Conservation (phyloP, 208 protist genomes). For the Leishmania turanica region DNA sequence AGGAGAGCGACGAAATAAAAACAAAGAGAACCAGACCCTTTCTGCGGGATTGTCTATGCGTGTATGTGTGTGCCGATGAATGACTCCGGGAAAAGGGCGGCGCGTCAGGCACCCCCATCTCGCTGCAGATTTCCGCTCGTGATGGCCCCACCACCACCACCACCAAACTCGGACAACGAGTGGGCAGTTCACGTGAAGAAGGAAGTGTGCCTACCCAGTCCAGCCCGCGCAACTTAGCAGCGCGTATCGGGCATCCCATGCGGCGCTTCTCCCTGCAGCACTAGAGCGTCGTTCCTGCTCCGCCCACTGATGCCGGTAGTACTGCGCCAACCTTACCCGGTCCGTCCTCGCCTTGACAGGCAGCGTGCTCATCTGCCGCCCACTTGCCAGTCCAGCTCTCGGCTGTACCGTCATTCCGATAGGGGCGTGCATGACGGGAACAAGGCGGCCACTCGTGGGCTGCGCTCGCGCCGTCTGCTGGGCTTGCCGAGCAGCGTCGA, state of each 20-base stretch:
- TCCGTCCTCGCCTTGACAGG: conserved; percentile 20
- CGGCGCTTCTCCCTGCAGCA: conserved; percentile 13
- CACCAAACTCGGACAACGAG: background rate
- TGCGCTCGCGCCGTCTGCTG: conserved; percentile 22
- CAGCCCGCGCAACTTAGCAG: conserved; percentile 22
- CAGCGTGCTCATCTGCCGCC: conserved; percentile 27
- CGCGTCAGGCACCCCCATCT: background rate
- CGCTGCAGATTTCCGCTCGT: background rate
- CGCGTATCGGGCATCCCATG: conserved; percentile 35
- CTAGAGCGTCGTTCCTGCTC: conserved; percentile 27
- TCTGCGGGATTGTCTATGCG: background rate
- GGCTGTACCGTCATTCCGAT: conserved; percentile 19
- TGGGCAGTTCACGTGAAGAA: background rate
- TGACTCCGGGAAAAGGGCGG: background rate
- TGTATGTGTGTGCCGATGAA: background rate
- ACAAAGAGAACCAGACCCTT: background rate
- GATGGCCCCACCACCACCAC: background rate
- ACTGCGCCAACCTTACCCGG: conserved; percentile 24
- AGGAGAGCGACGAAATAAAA: background rate
- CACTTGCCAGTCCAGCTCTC: conserved; percentile 9
- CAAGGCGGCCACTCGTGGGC: conserved; percentile 17
- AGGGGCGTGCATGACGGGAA: conserved; percentile 24
- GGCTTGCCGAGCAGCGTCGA: conserved; percentile 15
- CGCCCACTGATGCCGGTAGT: conserved; percentile 31
- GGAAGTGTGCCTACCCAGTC: background rate